These are phyloP conservation scores for Amaranthus palmeri DNA, from an alignment of 148 eudicot genomes.

Conservation along the genomic window DNA sequence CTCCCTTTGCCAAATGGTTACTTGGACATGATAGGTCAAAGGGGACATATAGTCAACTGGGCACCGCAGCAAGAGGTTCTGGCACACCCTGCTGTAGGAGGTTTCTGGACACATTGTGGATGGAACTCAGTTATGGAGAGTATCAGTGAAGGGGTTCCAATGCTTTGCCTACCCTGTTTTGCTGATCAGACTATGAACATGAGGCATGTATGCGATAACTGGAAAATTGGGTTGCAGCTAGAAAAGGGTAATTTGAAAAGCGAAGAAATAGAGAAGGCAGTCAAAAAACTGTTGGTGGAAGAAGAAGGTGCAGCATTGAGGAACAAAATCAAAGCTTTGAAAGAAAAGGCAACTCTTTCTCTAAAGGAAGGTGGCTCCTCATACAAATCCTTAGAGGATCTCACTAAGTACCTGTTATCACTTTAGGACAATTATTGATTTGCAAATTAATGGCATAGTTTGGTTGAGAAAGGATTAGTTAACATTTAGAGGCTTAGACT, in stretches of 20 bases:
- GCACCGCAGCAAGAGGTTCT: slow-evolving; percentile 45
- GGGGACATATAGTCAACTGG: slow-evolving; percentile 45
- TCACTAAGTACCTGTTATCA: slow-evolving; percentile 15
- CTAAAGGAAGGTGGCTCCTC: slow-evolving; percentile 35
- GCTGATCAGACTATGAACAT: slow-evolving; percentile 35
- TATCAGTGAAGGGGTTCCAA: slow-evolving; percentile 42
- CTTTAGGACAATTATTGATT: not conserved
- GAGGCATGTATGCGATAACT: slow-evolving; percentile 33
- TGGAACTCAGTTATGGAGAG: slow-evolving; percentile 56
- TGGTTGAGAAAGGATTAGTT: no score
- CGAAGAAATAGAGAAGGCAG: slow-evolving; percentile 25
- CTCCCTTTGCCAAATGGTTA: slow-evolving; percentile 33
- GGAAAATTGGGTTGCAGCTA: slow-evolving; percentile 36
- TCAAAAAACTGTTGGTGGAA: slow-evolving; percentile 33
- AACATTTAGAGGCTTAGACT: no score
- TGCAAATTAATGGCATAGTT: no score
- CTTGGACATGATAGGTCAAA: slow-evolving; percentile 11
- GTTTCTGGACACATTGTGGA: slow-evolving; percentile 50
- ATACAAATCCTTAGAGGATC: slow-evolving; percentile 2
- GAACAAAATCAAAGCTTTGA: slow-evolving; percentile 22
- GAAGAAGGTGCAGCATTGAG: slow-evolving; percentile 34
- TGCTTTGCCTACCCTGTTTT: slow-evolving; percentile 41
- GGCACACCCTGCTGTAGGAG: slow-evolving; percentile 40
- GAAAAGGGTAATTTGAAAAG: slow-evolving; percentile 29
- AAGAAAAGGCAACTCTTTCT: slow-evolving; percentile 26